Evolutionary conservation across 2,329 filamentous ascomycete genomes (phyloP), one percentile per base, ranked within the genome.

Genomic region (Monosporascus sp.): DNA sequence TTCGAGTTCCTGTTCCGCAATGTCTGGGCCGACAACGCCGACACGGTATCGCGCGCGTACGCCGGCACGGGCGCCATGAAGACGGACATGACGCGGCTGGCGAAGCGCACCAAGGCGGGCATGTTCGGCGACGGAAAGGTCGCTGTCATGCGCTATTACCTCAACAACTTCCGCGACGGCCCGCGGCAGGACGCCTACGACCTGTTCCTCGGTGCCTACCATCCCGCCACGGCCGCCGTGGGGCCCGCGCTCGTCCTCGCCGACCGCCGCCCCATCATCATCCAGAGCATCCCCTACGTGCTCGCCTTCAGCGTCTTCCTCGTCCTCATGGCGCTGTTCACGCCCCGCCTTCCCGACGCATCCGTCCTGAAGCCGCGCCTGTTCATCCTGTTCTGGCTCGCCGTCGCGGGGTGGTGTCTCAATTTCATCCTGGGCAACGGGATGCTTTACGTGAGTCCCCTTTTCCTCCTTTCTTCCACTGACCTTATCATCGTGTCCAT

Each of bases 1-100:
- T 99, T 99, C 68, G 92, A 97, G 70, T 79, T 88, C 63, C 76
- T 97, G 54, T 99, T 97, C 82, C 90, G 94, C 60, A 97, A 97
- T 71, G 79, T 97, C 17, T 99, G 94, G 94, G 94, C 94, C 31
- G 94, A 99, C 72, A 99, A 99, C 65, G 94, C 95, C 52, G 94
- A 99, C 69, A 88, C 95, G 24, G 92, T 99, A 37, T 96, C 92
- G 18, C 87, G 84, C 61, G 87, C 90, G 0, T 99, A 99, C 71
- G 94, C 94, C 1, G 94, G 94, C 52, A 99, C 95, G 0, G 95
- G 94, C 3, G 94, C 94, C 49, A 83, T 99, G 75, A 99, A 99
- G 80, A 99, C 94, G 0, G 95, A 99, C 69, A 90, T 97, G 63
- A 99, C 94, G 2, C 87, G 94, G n/a, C 90, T 90, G 2, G 95